These are phyloP conservation scores for Fusarium nygamai DNA, from an alignment of 2,329 filamentous ascomycete species.

Conservation along the genomic window DNA sequence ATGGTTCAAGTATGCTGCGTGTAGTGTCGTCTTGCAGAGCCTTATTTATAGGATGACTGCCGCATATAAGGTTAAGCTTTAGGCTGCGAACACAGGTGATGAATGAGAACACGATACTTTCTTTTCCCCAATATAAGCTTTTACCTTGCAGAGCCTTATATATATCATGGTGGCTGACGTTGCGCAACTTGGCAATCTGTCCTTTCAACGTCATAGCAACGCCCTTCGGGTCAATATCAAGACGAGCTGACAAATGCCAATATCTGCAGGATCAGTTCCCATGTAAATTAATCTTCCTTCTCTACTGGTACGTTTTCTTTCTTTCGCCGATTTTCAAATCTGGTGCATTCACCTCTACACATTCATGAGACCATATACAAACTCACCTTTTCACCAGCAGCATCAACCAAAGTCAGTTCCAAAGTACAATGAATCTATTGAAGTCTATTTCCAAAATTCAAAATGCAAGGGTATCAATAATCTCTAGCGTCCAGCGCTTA, in stretches of 20 bases:
- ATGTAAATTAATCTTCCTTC: too few relatives aligned
- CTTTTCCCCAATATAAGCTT: too few relatives aligned
- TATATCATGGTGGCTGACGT: background rate
- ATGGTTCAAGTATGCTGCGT: accelerated
- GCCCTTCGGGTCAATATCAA: background rate
- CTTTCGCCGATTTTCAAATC: background rate
- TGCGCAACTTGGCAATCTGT: background rate
- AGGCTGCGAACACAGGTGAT: too few relatives aligned
- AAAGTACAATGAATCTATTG: background rate
- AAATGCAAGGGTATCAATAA: constrained; percentile 23
- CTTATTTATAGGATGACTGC: background rate
- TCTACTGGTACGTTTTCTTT: accelerated
- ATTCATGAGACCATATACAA: too few relatives aligned
- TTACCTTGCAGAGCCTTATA: background rate
- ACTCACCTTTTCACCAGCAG: too few relatives aligned
- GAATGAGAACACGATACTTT: too few relatives aligned
- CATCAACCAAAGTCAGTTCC: accelerated
- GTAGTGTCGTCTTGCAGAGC: accelerated
- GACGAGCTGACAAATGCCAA: constrained; percentile 17
- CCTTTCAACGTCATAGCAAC: constrained; percentile 1
- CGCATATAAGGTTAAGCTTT: too few relatives aligned
- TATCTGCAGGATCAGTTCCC: background rate
- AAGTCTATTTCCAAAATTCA: background rate
- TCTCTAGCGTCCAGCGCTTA: constrained; percentile 9
- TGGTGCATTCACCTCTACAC: background rate